Evolutionary conservation across 805 yeast genomes (phyloP), one percentile per base, ranked within the genome.

Genomic region (Saccharomycopsis amapae): DNA sequence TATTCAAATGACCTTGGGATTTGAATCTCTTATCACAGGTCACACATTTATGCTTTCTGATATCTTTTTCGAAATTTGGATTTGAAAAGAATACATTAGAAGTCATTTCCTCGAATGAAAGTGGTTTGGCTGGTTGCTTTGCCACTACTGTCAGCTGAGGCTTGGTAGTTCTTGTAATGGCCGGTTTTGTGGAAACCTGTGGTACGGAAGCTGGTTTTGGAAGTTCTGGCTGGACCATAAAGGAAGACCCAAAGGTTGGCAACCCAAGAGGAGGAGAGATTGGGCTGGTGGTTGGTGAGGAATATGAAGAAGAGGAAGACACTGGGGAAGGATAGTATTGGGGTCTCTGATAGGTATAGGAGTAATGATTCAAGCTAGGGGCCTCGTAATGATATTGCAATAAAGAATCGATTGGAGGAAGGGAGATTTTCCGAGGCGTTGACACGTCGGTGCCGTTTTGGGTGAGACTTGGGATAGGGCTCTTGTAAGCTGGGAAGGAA

Each of bases 11-110:
- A 13, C 50, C 50, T 12, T 23, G 9, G 13, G 50, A 44, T 35
- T 47, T 47, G 15, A 47, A 47, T 20, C 50, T 20, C 31, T 45
- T 47, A 40, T 47, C 50, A 19, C 50, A 47, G 5, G 12, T 28
- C n/a, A 4, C 36, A 20, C 50, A 47, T 30, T 47, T 47, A 44
- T 33, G 38, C 25, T 47, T 47, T 37, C 50, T 30, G 25, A 38
- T 28, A 19, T 42, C 22, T 24, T 20, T 45, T 39, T 47, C 43
- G 35, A 47, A 47, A 35, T 47, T 47, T 33, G 50, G 50, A 25
- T 47, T 35, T 7, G 50, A 47, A 18, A 47, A 48, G 24, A 47
- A 47, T 13, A 43, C 48, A 12, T 12, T 34, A 15, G 47, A 38
- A 10, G 50, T 47, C 31, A 47, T 22, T 31, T 47, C 40, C 20